Conservation (phyloP, 2,329 filamentous ascomycete species). For the Diaporthe citri region DNA sequence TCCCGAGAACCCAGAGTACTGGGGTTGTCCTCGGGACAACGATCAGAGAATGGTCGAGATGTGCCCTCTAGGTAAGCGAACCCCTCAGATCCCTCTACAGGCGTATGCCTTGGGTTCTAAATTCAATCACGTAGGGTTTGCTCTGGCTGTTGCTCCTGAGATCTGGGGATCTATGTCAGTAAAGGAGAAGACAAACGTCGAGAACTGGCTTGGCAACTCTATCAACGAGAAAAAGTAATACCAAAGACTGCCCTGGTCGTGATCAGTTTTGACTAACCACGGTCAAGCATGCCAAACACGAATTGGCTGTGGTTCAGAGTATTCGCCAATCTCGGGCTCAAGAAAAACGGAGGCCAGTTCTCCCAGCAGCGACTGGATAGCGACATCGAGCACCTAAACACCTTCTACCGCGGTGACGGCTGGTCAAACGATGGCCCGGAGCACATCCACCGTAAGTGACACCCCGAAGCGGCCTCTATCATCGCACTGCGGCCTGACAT, state of each 20-base stretch:
- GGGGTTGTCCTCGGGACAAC: conserved; percentile 80
- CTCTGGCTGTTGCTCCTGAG: conserved; percentile 75
- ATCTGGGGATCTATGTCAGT: conserved; percentile 76
- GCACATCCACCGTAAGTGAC: conserved; percentile 74
- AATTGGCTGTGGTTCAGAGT: conserved; percentile 87
- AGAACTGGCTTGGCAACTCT: conserved; percentile 78
- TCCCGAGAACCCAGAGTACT: conserved; percentile 77
- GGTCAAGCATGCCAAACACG: conserved; percentile 76
- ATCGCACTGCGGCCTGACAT: not conserved
- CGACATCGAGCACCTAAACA: conserved; percentile 83
- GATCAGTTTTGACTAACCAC: conserved; percentile 44
- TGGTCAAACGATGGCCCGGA: conserved; percentile 88
- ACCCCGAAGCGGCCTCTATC: too few species aligned
- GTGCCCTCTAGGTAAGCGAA: conserved; percentile 73
- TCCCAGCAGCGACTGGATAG: conserved; percentile 77
- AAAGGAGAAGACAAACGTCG: conserved; percentile 74
- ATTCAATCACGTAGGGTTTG: conserved; percentile 62
- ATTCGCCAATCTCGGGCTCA: conserved; percentile 83
- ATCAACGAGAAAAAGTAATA: conserved; percentile 81
- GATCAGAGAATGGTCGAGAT: conserved; percentile 90
- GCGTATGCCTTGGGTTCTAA: not conserved
- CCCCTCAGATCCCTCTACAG: not conserved
- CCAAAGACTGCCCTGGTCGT: not conserved
- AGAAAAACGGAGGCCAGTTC: conserved; percentile 79
- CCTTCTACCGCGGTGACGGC: conserved; percentile 84